Evolutionary conservation across 176 grass and related monocot species (phyloP).

Genomic region (Aechmea fasciata): DNA sequence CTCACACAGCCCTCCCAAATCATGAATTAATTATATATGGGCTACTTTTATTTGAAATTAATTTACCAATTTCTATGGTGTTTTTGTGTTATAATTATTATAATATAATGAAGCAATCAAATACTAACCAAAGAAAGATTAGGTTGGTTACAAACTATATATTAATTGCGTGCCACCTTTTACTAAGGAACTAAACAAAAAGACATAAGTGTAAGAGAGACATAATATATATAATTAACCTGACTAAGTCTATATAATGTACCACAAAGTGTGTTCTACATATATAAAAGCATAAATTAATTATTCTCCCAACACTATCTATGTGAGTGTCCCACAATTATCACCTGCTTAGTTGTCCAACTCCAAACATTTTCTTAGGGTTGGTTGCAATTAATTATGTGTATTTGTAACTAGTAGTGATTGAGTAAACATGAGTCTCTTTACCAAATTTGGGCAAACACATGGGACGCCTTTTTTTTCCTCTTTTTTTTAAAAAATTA

Average conservation of each 20-base stretch:
- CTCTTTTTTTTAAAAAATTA: too few relatives aligned
- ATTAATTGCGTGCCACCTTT: not conserved
- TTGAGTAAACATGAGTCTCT: too few relatives aligned
- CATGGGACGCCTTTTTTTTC: too few relatives aligned
- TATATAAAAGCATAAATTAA: not conserved
- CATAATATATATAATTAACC: not conserved
- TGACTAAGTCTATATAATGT: not conserved
- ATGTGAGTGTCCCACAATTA: not conserved
- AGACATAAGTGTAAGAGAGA: not conserved
- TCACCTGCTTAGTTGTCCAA: not conserved
- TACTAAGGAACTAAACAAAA: not conserved
- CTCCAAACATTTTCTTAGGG: too few relatives aligned
- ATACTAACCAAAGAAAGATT: not conserved
- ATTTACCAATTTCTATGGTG: not conserved
- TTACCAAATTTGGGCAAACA: too few relatives aligned
- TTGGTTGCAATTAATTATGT: too few relatives aligned
- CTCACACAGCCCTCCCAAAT: too few relatives aligned
- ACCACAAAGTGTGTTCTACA: not conserved
- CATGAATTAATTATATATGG: not conserved
- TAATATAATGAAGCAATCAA: not conserved
- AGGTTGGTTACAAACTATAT: not conserved
- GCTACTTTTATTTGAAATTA: not conserved
- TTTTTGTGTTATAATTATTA: too few relatives aligned
- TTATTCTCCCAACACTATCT: not conserved
- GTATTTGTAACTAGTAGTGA: too few relatives aligned